Evolutionary conservation across 345 rosid genomes (phyloP).

Genomic region (Aurinia saxatilis): DNA sequence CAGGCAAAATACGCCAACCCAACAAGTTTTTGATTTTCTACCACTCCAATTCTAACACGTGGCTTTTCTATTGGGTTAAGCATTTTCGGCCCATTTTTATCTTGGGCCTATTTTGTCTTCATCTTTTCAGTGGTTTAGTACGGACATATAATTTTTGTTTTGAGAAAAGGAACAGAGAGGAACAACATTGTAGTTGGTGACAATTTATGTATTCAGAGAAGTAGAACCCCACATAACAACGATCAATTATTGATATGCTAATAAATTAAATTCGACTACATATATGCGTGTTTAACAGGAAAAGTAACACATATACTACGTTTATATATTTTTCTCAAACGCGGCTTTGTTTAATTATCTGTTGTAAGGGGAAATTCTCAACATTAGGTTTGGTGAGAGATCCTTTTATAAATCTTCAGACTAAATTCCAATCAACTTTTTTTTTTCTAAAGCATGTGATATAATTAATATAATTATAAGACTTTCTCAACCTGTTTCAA

Average conservation of each 20-base stretch:
- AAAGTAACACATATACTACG: neutral
- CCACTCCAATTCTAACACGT: conserved; percentile 4
- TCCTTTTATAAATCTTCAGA: too few relatives aligned
- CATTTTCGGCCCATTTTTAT: neutral
- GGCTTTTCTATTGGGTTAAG: neutral
- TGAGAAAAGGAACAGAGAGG: neutral
- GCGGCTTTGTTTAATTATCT: neutral
- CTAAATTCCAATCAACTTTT: too few relatives aligned
- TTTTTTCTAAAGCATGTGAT: too few relatives aligned
- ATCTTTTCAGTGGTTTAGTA: neutral
- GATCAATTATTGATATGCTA: neutral
- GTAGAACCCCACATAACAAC: too few relatives aligned
- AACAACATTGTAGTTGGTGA: conserved; percentile 1
- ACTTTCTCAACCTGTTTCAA: too few relatives aligned
- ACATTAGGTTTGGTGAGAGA: too few relatives aligned
- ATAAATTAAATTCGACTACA: too few relatives aligned
- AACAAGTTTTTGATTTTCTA: conserved; percentile 10
- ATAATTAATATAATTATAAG: too few relatives aligned
- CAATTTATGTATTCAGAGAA: neutral
- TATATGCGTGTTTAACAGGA: neutral
- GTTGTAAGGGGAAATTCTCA: neutral
- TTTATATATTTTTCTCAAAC: neutral
- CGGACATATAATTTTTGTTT: too few relatives aligned
- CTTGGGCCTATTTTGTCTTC: conserved; percentile 9
- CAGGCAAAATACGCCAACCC: conserved; percentile 24